phyloP scores from a whole-genome alignment of 352 stramenopile genomes.

The Globisporangium barbulae region DNA sequence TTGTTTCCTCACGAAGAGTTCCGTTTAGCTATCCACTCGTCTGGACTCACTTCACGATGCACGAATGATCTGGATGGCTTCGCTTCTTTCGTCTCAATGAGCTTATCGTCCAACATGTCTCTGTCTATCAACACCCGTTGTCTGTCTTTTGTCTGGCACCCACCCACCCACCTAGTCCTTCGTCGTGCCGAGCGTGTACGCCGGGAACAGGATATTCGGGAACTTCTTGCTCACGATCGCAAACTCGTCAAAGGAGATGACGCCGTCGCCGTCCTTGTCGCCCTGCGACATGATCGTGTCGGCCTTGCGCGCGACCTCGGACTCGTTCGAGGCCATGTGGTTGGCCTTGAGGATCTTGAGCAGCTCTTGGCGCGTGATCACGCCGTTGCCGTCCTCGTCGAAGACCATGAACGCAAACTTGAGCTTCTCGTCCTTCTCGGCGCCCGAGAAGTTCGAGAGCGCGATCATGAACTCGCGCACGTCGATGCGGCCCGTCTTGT shows the following conservation, averaged over 20 bases:
- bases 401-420: conserved; percentile 97
- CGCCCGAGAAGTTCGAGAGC: conserved; percentile 92
- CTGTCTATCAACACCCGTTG: not conserved
- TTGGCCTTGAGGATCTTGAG: conserved; percentile 96
- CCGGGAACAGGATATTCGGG: conserved; percentile 93
- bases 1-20: too few relatives aligned
- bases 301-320: conserved; percentile 93
- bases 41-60: too few relatives aligned
- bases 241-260: conserved; percentile 98
- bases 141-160: not conserved
- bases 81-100: too few relatives aligned
- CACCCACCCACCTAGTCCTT: conserved; percentile 34
- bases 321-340: conserved; percentile 91
- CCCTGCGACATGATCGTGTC: conserved; percentile 97
- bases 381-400: conserved; percentile 93
- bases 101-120: not conserved
- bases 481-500: conserved; percentile 91
- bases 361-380: conserved; percentile 93
- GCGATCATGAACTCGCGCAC: conserved; percentile 94
- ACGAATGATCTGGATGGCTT: too few relatives aligned
- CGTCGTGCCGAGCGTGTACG: conserved; percentile 64
- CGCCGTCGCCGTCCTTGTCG: conserved; percentile 94
- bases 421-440: conserved; percentile 95
- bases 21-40: too few relatives aligned
- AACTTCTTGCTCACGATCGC: conserved; percentile 96